phyloP scores from a whole-genome alignment of 371 early-diverging fungal species.

The Mucor racemosus region DNA sequence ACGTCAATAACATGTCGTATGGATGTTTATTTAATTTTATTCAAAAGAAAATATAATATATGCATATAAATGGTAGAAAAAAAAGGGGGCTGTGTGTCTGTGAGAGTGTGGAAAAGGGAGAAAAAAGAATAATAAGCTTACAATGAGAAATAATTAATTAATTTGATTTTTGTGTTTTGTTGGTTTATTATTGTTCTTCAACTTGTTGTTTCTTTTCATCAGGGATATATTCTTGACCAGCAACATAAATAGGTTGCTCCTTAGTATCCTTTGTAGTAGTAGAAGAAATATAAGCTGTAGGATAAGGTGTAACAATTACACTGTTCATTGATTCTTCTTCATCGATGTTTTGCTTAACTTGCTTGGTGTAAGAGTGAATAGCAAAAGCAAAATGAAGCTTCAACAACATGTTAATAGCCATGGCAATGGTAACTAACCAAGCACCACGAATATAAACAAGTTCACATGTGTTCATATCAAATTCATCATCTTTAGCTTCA shows the following conservation, averaged over 20 bases:
- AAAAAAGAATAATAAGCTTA: not conserved
- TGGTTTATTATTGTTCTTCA: not conserved
- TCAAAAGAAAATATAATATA: not conserved
- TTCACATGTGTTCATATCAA: constrained; percentile 49
- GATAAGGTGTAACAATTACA: constrained; percentile 33
- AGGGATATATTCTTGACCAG: constrained; percentile 47
- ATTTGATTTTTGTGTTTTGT: not conserved
- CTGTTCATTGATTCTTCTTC: constrained; percentile 16
- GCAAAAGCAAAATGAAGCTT: constrained; percentile 56
- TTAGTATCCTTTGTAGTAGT: constrained; percentile 22
- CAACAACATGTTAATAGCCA: constrained; percentile 46
- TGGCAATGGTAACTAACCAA: constrained; percentile 40
- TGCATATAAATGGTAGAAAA: constrained; percentile 1
- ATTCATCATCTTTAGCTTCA: constrained; percentile 33
- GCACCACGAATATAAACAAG: constrained; percentile 34
- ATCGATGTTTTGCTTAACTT: constrained; percentile 16
- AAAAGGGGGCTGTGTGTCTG: not conserved
- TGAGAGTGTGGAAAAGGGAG: not conserved
- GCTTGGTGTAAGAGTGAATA: constrained; percentile 40
- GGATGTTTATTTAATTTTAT: not conserved
- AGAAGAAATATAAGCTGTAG: constrained; percentile 22
- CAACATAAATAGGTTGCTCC: constrained; percentile 40
- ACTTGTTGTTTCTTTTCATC: constrained; percentile 40
- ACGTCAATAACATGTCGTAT: not conserved
- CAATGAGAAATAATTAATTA: not conserved